Conservation (phyloP, 2,329 filamentous ascomycete species). For the Scedosporium dehoogii region DNA sequence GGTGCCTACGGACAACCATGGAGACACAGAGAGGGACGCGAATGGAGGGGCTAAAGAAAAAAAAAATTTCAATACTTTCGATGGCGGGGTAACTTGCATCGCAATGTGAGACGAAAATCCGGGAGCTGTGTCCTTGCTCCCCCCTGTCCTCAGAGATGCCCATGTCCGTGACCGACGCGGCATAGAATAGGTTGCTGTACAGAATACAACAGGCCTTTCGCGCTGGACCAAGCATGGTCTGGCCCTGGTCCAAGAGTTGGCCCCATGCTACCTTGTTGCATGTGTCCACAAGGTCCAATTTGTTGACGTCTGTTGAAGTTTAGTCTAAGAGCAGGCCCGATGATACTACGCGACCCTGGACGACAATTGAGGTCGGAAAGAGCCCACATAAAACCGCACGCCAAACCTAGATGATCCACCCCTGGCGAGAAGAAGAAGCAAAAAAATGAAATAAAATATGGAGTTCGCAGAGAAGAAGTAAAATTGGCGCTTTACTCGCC, state of each 20-base stretch:
- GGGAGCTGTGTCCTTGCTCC: not conserved
- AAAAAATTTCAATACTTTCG: not conserved
- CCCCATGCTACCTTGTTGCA: not conserved
- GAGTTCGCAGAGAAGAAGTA: not conserved
- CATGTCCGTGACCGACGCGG: not conserved
- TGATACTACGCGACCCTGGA: not conserved
- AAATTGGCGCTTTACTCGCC: not conserved
- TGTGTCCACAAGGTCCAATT: not conserved
- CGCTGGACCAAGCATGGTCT: not conserved
- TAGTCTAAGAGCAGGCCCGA: not conserved
- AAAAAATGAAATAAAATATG: not conserved
- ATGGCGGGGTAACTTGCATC: constrained; percentile 5
- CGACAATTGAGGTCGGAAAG: no score
- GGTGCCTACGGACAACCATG: not conserved
- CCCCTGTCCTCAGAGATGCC: not conserved
- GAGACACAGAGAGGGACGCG: not conserved
- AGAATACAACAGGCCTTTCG: not conserved
- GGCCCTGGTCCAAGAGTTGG: not conserved
- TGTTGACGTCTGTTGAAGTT: not conserved
- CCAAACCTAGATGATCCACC: no score
- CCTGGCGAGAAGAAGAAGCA: no score
- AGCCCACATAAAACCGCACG: no score
- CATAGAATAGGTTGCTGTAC: not conserved
- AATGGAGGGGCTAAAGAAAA: constrained; percentile 5
- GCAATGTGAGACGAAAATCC: not conserved